These are phyloP conservation scores for Claviceps spartinae DNA, from an alignment of 2,329 filamentous ascomycete genomes.

Conservation along the genomic window DNA sequence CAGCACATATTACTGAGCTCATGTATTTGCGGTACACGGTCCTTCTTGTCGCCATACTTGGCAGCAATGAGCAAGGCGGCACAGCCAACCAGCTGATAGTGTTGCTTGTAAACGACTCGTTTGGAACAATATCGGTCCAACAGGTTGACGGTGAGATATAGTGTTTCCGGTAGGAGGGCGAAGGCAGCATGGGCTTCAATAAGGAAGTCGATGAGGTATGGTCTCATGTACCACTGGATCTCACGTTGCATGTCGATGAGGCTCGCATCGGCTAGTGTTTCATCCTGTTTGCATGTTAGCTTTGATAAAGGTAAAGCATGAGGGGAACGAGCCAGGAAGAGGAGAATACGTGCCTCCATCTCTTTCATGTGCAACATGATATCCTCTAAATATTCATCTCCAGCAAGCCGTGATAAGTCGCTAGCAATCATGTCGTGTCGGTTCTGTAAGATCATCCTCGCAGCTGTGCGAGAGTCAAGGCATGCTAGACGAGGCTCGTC, in stretches of 20 bases:
- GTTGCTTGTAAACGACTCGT: conserved; percentile 95
- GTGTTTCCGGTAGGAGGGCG: conserved; percentile 80
- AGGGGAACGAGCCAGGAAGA: background rate
- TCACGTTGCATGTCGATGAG: conserved; percentile 98
- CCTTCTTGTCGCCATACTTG: conserved; percentile 98
- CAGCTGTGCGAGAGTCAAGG: conserved; percentile 59
- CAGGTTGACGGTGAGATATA: conserved; percentile 93
- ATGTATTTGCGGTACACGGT: conserved; percentile 91
- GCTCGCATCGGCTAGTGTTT: conserved; percentile 89
- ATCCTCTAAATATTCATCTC: conserved; percentile 87
- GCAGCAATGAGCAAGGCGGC: conserved; percentile 90
- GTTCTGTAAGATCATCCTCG: conserved; percentile 65
- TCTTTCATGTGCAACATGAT: conserved; percentile 86
- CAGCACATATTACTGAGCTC: conserved; percentile 99
- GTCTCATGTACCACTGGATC: conserved; percentile 99
- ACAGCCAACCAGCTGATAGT: conserved; percentile 96
- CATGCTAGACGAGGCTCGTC: conserved; percentile 38
- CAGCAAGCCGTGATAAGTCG: conserved; percentile 72
- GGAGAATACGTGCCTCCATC: conserved; percentile 58
- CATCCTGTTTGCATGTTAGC: conserved; percentile 35
- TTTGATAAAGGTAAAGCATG: background rate
- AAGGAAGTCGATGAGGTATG: conserved; percentile 94
- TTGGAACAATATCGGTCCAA: conserved; percentile 96
- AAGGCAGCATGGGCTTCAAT: conserved; percentile 95
- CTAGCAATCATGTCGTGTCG: conserved; percentile 79